phyloP scores from a whole-genome alignment of 352 stramenopile species.

The Pythium monospermum region DNA sequence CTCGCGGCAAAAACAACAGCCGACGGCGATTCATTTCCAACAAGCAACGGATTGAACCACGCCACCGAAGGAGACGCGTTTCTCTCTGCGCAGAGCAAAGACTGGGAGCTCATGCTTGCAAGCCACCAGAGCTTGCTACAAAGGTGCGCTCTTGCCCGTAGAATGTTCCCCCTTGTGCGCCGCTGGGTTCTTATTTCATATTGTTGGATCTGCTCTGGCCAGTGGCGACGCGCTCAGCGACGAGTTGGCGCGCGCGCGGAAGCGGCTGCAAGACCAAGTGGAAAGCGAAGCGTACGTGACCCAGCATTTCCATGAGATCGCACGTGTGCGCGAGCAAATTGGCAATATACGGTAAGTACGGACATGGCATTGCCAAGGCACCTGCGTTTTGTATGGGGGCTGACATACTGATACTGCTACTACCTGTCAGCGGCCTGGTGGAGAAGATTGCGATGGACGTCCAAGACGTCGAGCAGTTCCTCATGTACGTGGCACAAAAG shows the following conservation, averaged over 20 bases:
- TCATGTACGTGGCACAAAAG: slow-evolving; percentile 27
- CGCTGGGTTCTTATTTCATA: too few relatives aligned
- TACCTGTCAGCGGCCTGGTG: slow-evolving; percentile 30
- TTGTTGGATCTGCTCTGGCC: too few relatives aligned
- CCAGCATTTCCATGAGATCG: slow-evolving; percentile 59
- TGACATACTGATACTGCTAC: neutral
- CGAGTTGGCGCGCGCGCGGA: slow-evolving; percentile 32
- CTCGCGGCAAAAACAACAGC: slow-evolving; percentile 1
- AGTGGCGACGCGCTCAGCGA: slow-evolving; percentile 52
- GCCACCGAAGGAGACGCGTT: slow-evolving; percentile 32
- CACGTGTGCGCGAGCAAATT: slow-evolving; percentile 51
- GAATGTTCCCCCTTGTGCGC: too few relatives aligned
- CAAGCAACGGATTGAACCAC: neutral
- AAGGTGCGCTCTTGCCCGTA: too few relatives aligned
- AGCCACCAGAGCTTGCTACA: slow-evolving; percentile 43
- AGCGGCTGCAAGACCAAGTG: slow-evolving; percentile 50
- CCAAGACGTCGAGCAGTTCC: slow-evolving; percentile 64
- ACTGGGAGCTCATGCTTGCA: slow-evolving; percentile 23
- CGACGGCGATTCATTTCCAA: slow-evolving; percentile 2
- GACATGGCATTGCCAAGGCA: neutral
- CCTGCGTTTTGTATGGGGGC: neutral
- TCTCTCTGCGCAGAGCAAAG: slow-evolving; percentile 31
- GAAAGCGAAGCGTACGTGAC: slow-evolving; percentile 64
- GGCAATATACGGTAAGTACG: slow-evolving; percentile 30
- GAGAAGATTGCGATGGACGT: slow-evolving; percentile 52